These are phyloP conservation scores for Diaporthe capsici DNA, from an alignment of 2,329 filamentous ascomycete genomes.

Conservation along the genomic window DNA sequence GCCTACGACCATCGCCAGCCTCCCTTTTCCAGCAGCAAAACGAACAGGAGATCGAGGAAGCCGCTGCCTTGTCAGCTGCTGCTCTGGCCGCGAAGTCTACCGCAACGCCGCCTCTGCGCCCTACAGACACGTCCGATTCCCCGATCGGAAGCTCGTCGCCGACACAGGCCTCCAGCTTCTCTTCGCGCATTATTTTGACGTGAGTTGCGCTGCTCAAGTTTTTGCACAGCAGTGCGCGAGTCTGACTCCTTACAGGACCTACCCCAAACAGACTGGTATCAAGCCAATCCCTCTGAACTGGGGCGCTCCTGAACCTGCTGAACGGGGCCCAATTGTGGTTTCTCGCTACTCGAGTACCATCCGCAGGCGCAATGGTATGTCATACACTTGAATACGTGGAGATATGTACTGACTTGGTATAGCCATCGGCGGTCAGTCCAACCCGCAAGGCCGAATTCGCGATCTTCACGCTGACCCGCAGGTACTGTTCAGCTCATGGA, in stretches of 20 bases:
- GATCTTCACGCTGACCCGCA: constrained; percentile 17
- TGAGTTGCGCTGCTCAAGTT: constrained; percentile 21
- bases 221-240: neutral
- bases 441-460: neutral
- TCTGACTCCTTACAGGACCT: constrained; percentile 67
- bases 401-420: constrained; percentile 33
- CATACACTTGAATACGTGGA: constrained; percentile 30
- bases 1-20: constrained; percentile 33
- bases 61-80: constrained; percentile 41
- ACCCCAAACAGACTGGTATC: constrained; percentile 94
- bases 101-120: constrained; percentile 45
- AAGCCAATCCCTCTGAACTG: constrained; percentile 91
- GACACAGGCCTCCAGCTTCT: constrained; percentile 32
- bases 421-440: constrained; percentile 71
- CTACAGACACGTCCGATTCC: constrained; percentile 42
- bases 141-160: constrained; percentile 32
- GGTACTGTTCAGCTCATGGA: constrained; percentile 63
- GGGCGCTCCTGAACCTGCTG: constrained; percentile 81
- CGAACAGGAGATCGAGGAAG: constrained; percentile 36
- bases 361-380: constrained; percentile 82
- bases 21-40: constrained; percentile 33
- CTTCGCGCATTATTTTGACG: constrained; percentile 42
- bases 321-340: constrained; percentile 90
- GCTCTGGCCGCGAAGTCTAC: constrained; percentile 44
- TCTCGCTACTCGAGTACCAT: constrained; percentile 83